Evolutionary conservation across 208 protist species (phyloP).

Genomic region (Naegleria gruberi): DNA sequence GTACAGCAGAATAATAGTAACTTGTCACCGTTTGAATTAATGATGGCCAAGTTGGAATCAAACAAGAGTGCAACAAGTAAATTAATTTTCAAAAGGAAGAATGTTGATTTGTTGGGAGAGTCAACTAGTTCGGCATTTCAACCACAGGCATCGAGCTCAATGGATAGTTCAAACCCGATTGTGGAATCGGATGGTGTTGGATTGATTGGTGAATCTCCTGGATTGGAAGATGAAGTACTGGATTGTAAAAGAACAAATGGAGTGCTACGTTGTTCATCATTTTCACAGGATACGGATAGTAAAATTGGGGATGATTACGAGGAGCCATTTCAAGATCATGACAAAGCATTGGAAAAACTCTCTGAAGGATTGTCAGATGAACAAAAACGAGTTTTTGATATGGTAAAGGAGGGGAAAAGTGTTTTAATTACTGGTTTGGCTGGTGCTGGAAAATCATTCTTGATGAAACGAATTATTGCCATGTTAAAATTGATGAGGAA

Average conservation of each 20-base stretch:
- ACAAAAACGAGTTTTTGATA: slow-evolving; percentile 44
- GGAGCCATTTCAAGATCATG: not conserved
- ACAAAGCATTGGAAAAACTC: not conserved
- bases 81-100: too few species aligned
- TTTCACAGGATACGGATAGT: not conserved
- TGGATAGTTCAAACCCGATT: not conserved
- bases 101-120: too few species aligned
- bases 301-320: not conserved
- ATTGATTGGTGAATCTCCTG: not conserved
- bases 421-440: slow-evolving; percentile 63
- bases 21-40: too few species aligned
- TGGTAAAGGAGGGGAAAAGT: slow-evolving; percentile 48
- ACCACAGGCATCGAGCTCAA: not conserved
- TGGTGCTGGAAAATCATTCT: slow-evolving; percentile 65
- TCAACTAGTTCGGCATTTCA: too few species aligned
- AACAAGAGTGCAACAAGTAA: too few species aligned
- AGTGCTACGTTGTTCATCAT: not conserved
- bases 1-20: too few species aligned
- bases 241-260: not conserved
- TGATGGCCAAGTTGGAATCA: too few species aligned
- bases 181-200: not conserved
- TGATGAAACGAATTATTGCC: not conserved
- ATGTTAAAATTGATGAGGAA: not conserved
- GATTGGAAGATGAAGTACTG: not conserved
- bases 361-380: slow-evolving; percentile 26